Base-by-base conservation (phyloP, 1,139 yeast genomes). In the Debaryomyces sp. region DNA sequence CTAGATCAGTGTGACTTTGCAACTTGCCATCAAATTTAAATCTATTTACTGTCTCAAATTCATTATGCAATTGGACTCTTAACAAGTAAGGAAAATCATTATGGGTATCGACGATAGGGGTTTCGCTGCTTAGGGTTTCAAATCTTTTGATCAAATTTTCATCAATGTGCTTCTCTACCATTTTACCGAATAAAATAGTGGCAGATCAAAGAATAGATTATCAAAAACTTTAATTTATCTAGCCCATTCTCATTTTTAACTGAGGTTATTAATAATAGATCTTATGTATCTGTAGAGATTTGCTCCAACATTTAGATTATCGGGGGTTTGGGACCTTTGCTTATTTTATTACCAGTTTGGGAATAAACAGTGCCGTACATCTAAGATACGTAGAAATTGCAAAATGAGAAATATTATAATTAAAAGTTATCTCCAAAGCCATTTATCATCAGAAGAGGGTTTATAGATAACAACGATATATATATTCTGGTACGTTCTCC, bases 41-140 rank as follows among this genome's bases (percentile, higher is more conserved):
- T 63, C 63, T 5, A 61, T 8, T 32, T 4, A n/a, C 35, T 15
- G 17, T 50, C 24, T 49, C 50, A 15, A 78, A 59, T 52, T 76
- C 77, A 51, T 77, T 70, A 52, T 75, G 79, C 12, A 75, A 62
- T 44, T 76, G 78, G 21, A 61, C 61, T 46, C 82, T 60, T 33
- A 77, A 52, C 7, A 68, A 55, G 47, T 74, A 77, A 1, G 82
- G 81, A 52, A 78, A 75, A 50, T 78, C 82, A 50, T 77, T 77
- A 51, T 78, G 82, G 1, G 80, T 74, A 53, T 78, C 82, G 2
- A 74, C 69, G 3, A 78, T 61, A 2, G 82, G 81, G 7, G 53
- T 43, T 53, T 62, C 27, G 4, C 21, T 36, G 12, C 40, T 22
- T n/a, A 36, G 5, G 6, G 6, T 36, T 12, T 36, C 9, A 8